Conservation (phyloP, 495 filamentous ascomycete genomes). For the Zalerion maritima region DNA sequence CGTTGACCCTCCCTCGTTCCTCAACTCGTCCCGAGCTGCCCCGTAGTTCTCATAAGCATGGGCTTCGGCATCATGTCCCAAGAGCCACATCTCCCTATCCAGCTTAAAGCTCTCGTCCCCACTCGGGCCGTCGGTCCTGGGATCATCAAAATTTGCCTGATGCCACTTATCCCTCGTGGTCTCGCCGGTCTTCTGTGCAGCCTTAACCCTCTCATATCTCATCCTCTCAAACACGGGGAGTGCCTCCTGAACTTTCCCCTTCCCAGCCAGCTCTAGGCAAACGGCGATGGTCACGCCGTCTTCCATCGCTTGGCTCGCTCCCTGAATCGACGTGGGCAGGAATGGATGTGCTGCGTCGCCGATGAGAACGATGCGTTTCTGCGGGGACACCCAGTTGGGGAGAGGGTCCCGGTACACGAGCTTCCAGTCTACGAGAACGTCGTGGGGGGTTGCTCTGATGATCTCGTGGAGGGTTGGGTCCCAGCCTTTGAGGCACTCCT, state of each 20-base stretch:
- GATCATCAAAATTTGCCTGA: slow-evolving; percentile 42
- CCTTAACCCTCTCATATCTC: slow-evolving; percentile 37
- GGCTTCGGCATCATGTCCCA: slow-evolving; percentile 45
- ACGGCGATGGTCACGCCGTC: slow-evolving; percentile 54
- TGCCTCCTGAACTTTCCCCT: slow-evolving; percentile 25
- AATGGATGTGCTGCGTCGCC: slow-evolving; percentile 65
- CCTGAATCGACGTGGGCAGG: slow-evolving; percentile 56
- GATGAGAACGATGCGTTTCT: slow-evolving; percentile 43
- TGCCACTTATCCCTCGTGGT: slow-evolving; percentile 47
- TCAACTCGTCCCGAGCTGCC: no score
- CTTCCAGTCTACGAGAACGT: slow-evolving; percentile 53
- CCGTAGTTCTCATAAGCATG: slow-evolving; percentile 37
- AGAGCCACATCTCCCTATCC: slow-evolving; percentile 43
- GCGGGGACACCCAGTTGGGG: slow-evolving; percentile 46
- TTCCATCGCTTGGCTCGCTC: slow-evolving; percentile 59
- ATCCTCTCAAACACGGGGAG: slow-evolving; percentile 33
- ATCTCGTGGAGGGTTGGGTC: slow-evolving; percentile 46
- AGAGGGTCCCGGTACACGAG: slow-evolving; percentile 56
- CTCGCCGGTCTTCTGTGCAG: slow-evolving; percentile 44
- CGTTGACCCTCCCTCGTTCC: no score
- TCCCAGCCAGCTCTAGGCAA: slow-evolving; percentile 34
- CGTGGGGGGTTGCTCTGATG: slow-evolving; percentile 42
- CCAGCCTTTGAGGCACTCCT: slow-evolving; percentile 47
- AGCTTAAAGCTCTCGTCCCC: slow-evolving; percentile 42
- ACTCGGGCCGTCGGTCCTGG: slow-evolving; percentile 41